Percentiles rank a stretch among this genome's conserved stretches.
phyloP scores from a whole-genome alignment of 345 rosid species.

The Citrus reticulata region DNA sequence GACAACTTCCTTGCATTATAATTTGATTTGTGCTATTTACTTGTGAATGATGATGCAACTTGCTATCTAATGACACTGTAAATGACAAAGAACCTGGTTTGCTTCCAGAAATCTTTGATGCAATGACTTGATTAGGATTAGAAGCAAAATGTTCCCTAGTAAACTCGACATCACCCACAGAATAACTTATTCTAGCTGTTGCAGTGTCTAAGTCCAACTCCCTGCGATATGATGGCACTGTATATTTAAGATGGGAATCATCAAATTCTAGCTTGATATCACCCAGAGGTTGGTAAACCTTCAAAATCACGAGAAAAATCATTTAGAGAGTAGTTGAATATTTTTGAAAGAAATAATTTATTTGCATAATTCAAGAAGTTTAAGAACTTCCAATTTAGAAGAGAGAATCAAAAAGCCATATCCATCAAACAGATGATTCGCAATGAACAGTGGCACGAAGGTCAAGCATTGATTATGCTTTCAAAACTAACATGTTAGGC shows the following conservation, averaged over 20 bases:
- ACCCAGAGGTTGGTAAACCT: constrained; percentile 87
- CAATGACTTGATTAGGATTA: constrained; percentile 61
- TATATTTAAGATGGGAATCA: constrained; percentile 64
- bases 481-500: background rate
- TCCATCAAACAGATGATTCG: background rate
- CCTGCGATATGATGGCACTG: constrained; percentile 52
- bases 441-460: background rate
- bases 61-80: constrained; percentile 60
- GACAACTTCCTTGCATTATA: constrained; percentile 69
- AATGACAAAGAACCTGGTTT: constrained; percentile 72
- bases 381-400: background rate
- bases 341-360: background rate
- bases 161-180: constrained; percentile 54
- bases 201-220: constrained; percentile 88
- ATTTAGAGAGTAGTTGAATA: background rate
- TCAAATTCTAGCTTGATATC: constrained; percentile 81
- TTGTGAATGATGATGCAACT: constrained; percentile 48
- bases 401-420: background rate
- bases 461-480: background rate
- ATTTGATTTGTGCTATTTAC: constrained; percentile 49
- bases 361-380: background rate
- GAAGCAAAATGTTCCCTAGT: constrained; percentile 79
- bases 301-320: constrained; percentile 18
- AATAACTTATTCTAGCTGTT: constrained; percentile 57
- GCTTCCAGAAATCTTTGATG: constrained; percentile 59